phyloP scores from a whole-genome alignment of 1,139 yeast genomes.

The Diutina siamensis region DNA sequence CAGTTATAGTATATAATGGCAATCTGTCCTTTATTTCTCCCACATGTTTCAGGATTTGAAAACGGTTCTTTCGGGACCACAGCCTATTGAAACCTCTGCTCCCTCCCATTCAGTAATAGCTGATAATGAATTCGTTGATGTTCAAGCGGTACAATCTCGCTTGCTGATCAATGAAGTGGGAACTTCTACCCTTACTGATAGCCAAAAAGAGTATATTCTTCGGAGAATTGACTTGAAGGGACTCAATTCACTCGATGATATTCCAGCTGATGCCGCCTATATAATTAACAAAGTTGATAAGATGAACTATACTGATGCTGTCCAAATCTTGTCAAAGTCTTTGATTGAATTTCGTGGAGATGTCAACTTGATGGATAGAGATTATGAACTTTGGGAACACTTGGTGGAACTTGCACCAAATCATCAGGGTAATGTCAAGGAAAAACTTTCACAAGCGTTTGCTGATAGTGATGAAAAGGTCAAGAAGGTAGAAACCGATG shows the following conservation, averaged over 20 bases:
- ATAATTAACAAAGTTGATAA: constrained; percentile 21
- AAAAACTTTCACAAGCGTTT: not conserved
- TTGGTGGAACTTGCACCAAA: constrained; percentile 13
- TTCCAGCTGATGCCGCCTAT: constrained; percentile 9
- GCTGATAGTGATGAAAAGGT: not conserved
- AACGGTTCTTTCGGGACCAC: too few species aligned
- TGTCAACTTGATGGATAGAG: constrained; percentile 28
- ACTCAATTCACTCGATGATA: not conserved
- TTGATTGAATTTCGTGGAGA: constrained; percentile 32
- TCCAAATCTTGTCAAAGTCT: constrained; percentile 24
- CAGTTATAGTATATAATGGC: too few species aligned
- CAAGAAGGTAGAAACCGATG: not conserved
- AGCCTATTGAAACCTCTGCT: too few species aligned
- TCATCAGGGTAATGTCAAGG: not conserved
- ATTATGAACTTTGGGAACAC: constrained; percentile 23
- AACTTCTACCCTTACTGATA: not conserved
- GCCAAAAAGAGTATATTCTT: not conserved
- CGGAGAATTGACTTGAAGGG: constrained; percentile 1
- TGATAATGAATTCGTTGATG: not conserved
- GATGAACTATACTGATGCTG: constrained; percentile 16
- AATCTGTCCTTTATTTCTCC: too few species aligned
- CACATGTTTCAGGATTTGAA: too few species aligned
- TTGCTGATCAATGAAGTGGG: not conserved
- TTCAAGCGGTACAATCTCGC: not conserved
- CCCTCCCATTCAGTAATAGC: too few species aligned